A percentile compares a stretch with the other conserved stretches of the same genome.
Evolutionary conservation across 1,284 basidiomycete species (phyloP).

Genomic region (Mycena citricolor): DNA sequence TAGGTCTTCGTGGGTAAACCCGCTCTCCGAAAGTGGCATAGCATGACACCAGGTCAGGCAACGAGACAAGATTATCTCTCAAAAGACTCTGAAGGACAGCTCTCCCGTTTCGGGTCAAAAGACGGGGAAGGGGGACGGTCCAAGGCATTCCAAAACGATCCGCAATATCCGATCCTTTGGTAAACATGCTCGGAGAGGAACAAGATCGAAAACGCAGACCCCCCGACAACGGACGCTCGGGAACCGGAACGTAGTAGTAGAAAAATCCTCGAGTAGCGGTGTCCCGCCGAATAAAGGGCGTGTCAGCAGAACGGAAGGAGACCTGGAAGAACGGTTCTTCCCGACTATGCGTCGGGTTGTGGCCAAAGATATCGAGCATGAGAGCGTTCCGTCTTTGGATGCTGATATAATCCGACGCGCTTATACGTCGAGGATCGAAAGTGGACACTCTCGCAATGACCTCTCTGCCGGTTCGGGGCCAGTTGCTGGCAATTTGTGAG

Average conservation of each 20-base stretch:
- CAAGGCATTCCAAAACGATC: slow-evolving; percentile 2
- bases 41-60: slow-evolving; percentile 3
- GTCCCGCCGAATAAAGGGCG: slow-evolving; percentile 8
- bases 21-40: background rate
- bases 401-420: slow-evolving; percentile 8
- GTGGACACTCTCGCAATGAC: slow-evolving; percentile 2
- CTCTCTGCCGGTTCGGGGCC: background rate
- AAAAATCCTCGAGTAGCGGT: slow-evolving; percentile 3
- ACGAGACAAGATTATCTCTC: slow-evolving; percentile 9
- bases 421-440: slow-evolving; percentile 9
- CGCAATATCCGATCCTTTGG: background rate
- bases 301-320: slow-evolving; percentile 11
- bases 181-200: background rate
- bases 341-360: background rate
- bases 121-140: background rate
- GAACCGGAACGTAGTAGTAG: slow-evolving; percentile 5
- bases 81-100: slow-evolving; percentile 9
- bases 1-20: background rate
- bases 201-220: slow-evolving; percentile 7
- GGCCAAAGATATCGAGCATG: slow-evolving; percentile 9
- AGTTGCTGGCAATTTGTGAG: slow-evolving; percentile 5
- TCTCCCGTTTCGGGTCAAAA: background rate
- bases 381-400: background rate
- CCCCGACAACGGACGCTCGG: background rate
- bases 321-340: slow-evolving; percentile 1